Percentiles rank a stretch among this genome's conserved stretches.
phyloP scores from a whole-genome alignment of 106 monocot genomes.

The Dactylorhiza incarnata region DNA sequence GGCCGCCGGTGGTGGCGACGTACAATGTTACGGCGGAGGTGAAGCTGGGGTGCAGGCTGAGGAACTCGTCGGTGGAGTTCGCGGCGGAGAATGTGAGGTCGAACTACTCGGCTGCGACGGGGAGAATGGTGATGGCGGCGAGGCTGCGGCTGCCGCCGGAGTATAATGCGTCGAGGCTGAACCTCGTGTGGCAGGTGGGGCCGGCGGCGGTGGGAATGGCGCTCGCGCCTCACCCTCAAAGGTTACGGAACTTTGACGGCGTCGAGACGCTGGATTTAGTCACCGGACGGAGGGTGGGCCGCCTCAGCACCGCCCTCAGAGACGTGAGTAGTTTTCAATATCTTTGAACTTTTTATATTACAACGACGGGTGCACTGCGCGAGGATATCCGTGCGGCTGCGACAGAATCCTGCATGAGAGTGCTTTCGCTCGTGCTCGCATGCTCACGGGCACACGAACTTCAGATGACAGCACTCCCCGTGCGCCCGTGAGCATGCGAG shows the following conservation, averaged over 20 bases:
- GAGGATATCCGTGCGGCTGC: no score
- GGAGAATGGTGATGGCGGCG: neutral
- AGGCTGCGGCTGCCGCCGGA: conserved; percentile 1
- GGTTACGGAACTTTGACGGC: conserved; percentile 17
- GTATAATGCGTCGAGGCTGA: conserved; percentile 11
- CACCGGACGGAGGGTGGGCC: neutral
- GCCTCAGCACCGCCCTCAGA: neutral
- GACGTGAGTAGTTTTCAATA: neutral
- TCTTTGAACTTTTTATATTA: no score
- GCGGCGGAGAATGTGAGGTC: neutral
- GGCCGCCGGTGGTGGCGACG: conserved; percentile 4
- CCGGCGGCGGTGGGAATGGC: neutral
- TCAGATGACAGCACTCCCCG: no score
- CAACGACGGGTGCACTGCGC: no score
- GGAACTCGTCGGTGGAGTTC: conserved; percentile 7
- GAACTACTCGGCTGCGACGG: conserved; percentile 1
- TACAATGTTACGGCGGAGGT: conserved; percentile 13
- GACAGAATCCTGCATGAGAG: no score
- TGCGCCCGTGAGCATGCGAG: no score
- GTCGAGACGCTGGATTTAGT: conserved; percentile 10
- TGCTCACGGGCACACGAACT: no score
- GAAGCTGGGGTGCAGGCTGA: conserved; percentile 5
- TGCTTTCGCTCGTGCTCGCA: no score
- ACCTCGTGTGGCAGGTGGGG: conserved; percentile 25
- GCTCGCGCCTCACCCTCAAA: neutral